Percentiles rank a stretch among this genome's conserved stretches.
Evolutionary conservation across 2,329 filamentous ascomycete genomes (phyloP).

Genomic region (Colletotrichum lupini): DNA sequence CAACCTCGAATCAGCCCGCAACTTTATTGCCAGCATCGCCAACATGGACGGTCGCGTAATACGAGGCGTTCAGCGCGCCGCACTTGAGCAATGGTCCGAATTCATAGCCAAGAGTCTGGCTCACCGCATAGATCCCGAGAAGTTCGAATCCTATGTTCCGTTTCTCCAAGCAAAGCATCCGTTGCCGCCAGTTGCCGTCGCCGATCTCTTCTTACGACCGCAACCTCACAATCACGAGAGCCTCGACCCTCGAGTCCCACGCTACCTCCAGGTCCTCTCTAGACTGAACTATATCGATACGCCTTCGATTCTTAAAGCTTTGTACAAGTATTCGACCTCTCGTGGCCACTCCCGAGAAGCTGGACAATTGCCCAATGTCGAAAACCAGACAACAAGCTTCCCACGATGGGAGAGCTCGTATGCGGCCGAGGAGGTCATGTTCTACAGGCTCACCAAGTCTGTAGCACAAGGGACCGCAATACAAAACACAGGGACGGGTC

Average conservation of each 20-base stretch:
- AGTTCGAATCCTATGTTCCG: conserved; percentile 63
- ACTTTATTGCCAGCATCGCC: not conserved
- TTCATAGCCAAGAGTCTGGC: conserved; percentile 64
- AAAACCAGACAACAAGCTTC: conserved; percentile 14
- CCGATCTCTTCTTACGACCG: conserved; percentile 69
- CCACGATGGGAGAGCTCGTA: conserved; percentile 68
- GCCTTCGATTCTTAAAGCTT: conserved; percentile 63
- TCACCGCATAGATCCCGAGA: conserved; percentile 62
- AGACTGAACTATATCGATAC: conserved; percentile 63
- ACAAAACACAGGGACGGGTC: conserved; percentile 56
- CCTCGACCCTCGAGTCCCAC: conserved; percentile 68
- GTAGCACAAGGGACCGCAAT: conserved; percentile 71
- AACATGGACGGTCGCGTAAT: conserved; percentile 34
- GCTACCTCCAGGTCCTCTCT: conserved; percentile 68
- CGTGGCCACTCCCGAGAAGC: conserved; percentile 50
- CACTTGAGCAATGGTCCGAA: conserved; percentile 57
- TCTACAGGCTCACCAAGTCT: conserved; percentile 91
- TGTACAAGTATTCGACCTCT: conserved; percentile 68
- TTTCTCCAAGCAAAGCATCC: conserved; percentile 63
- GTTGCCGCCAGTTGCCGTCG: conserved; percentile 61
- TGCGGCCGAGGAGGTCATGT: conserved; percentile 85
- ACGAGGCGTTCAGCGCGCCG: conserved; percentile 36
- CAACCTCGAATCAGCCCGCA: not conserved
- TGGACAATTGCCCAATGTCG: conserved; percentile 13
- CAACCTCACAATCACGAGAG: conserved; percentile 57